A percentile compares a stretch with the other conserved stretches of the same genome.
These are phyloP conservation scores for Paraphaeosphaeria minitans DNA, from an alignment of 2,329 filamentous ascomycete genomes.

Conservation along the genomic window DNA sequence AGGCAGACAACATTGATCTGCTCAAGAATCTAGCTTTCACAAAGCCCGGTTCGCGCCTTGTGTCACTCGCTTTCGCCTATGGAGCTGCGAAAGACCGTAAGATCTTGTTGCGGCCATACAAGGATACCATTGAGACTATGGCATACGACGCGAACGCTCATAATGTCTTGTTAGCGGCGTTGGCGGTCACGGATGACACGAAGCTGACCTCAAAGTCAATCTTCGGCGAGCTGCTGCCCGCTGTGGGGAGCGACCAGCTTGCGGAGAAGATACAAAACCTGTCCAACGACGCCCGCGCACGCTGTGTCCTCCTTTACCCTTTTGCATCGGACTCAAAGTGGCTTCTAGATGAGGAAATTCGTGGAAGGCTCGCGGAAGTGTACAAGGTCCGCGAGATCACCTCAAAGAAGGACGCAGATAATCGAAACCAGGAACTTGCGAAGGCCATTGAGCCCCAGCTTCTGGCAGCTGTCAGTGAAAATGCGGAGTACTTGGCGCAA, in stretches of 20 bases:
- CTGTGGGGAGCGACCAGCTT: constrained; percentile 51
- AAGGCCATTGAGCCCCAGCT: constrained; percentile 75
- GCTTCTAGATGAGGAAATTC: constrained; percentile 65
- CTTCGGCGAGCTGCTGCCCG: constrained; percentile 78
- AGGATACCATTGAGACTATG: constrained; percentile 85
- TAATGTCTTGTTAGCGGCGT: constrained; percentile 79
- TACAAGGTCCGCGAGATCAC: constrained; percentile 79
- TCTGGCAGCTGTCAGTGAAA: constrained; percentile 72
- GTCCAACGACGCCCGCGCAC: constrained; percentile 68
- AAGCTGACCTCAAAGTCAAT: constrained; percentile 85
- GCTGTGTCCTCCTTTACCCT: constrained; percentile 76
- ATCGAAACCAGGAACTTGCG: constrained; percentile 76
- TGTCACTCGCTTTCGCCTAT: constrained; percentile 80
- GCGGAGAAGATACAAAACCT: constrained; percentile 68
- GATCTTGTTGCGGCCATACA: constrained; percentile 83
- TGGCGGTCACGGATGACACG: constrained; percentile 94
- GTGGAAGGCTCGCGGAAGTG: constrained; percentile 76
- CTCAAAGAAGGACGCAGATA: constrained; percentile 87
- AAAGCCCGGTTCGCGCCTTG: constrained; percentile 80
- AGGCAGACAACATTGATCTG: constrained; percentile 63
- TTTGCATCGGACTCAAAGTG: constrained; percentile 69
- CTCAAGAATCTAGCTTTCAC: constrained; percentile 97
- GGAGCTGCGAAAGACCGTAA: constrained; percentile 93
- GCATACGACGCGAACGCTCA: constrained; percentile 80
- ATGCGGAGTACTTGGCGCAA: constrained; percentile 70